Evolutionary conservation across 495 filamentous ascomycete species (phyloP), one percentile per base, ranked within the genome.

Genomic region (Beverwykella pulmonaria): DNA sequence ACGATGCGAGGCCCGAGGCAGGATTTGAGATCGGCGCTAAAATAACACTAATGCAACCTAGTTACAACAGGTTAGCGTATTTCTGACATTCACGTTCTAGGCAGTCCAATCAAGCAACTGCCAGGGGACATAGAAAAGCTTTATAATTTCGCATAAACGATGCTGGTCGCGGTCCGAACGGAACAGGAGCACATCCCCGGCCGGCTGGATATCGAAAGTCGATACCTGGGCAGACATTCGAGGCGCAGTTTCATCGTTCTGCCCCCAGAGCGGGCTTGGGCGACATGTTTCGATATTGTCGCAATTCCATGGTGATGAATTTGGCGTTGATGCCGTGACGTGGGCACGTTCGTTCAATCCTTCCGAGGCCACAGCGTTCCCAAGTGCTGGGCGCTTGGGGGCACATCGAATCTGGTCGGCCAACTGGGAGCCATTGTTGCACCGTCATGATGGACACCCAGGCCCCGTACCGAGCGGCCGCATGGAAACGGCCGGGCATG

Each of bases 31-130:
- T 59, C 53, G 39, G 5, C 39, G 39, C 39, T 68, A 68, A 68
- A 59, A 57, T 57, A 63, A 54, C 39, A 14, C 39, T 68, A 68
- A 68, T 68, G 65, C 65, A 68, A 59, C 50, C 59, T 63, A 68
- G 36, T 19, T 59, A 62, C 34, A 68, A 59, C 30, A 63, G 65
- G 58, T 36, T 58, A 48, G 59, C 19, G 23, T 26, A 6, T n/a
- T 5, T 44, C 15, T 12, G 39, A 44, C 6, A 44, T 44, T 12
- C 48, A 5, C 19, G 17, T 25, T 23, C 48, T 52, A 15, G 15
- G 27, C 26, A 12, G 26, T 4, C 20, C 8, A 23, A 22, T 22
- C 19, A 56, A 32, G 4, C 9, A 22, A 30, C 10, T 26, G 53
- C 5, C 30, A 23, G 19, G 25, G 53, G 26, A 25, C 3, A 22